phyloP scores from a whole-genome alignment of 345 rosid genomes.

The Arabidopsis arenosa region DNA sequence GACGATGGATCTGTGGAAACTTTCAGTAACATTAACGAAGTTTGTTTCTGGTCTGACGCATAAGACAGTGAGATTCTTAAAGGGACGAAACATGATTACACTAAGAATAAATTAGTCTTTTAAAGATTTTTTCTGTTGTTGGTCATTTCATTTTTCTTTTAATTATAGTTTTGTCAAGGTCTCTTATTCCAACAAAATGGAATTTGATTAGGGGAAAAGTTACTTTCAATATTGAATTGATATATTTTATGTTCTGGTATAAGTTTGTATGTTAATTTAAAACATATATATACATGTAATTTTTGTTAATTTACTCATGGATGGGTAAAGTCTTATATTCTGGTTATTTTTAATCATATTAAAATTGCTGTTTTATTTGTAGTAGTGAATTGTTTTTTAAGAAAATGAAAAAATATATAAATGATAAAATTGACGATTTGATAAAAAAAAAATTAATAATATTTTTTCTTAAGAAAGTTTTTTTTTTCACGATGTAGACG shows the following conservation, averaged over 20 bases:
- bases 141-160: background rate
- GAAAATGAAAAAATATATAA: too few relatives aligned
- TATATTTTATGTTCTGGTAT: background rate
- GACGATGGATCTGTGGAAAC: constrained; percentile 36
- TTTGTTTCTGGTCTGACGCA: constrained; percentile 33
- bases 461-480: too few relatives aligned
- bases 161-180: background rate
- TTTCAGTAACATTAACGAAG: constrained; percentile 23
- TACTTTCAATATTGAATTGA: background rate
- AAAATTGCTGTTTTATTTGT: too few relatives aligned
- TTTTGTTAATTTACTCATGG: background rate
- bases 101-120: constrained; percentile 21
- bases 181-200: background rate
- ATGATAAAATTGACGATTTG: too few relatives aligned
- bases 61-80: constrained; percentile 41
- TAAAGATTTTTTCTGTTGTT: constrained; percentile 10
- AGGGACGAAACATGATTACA: constrained; percentile 40
- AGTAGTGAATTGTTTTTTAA: too few relatives aligned
- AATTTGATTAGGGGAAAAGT: background rate
- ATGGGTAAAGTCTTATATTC: background rate
- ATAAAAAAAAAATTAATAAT: too few relatives aligned
- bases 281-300: background rate
- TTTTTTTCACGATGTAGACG: too few relatives aligned
- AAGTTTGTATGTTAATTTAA: background rate
- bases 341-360: too few relatives aligned